Percentiles rank a stretch among this genome's conserved stretches.
These are phyloP conservation scores for Candida mesenterica DNA, from an alignment of 1,139 yeast genomes.

Conservation along the genomic window DNA sequence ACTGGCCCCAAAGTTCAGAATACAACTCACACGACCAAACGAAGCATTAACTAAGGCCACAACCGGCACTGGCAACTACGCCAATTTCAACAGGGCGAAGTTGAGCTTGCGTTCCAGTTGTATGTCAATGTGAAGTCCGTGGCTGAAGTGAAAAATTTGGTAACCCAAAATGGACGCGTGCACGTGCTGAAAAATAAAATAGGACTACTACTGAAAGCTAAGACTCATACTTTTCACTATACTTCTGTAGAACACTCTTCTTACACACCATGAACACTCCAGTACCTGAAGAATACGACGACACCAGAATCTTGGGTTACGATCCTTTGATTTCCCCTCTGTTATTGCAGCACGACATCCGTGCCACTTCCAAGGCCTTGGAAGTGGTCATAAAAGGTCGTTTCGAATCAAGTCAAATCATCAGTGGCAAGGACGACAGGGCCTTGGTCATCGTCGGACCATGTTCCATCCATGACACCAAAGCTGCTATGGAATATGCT, in stretches of 20 bases:
- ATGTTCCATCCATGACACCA: conserved; percentile 92
- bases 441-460: conserved; percentile 88
- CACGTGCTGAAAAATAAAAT: too few species aligned
- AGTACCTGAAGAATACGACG: conserved; percentile 75
- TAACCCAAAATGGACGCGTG: too few species aligned
- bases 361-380: conserved; percentile 59
- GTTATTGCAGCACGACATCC: conserved; percentile 73
- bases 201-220: too few species aligned
- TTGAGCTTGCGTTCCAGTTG: too few species aligned
- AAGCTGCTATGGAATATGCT: conserved; percentile 88
- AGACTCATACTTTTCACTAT: too few species aligned
- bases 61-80: too few species aligned
- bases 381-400: conserved; percentile 77
- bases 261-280: conserved; percentile 48
- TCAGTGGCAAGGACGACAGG: conserved; percentile 75
- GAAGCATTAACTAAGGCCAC: too few species aligned
- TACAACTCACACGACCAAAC: too few species aligned
- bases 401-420: conserved; percentile 67
- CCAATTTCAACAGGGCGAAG: too few species aligned
- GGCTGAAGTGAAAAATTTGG: not conserved
- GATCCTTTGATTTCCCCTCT: conserved; percentile 92
- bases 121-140: not conserved
- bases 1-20: too few species aligned
- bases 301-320: conserved; percentile 84
- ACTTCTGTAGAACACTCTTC: too few species aligned